These are phyloP conservation scores for Coccomyxa sp. DNA, from an alignment of 139 green algal genomes.

Conservation along the genomic window DNA sequence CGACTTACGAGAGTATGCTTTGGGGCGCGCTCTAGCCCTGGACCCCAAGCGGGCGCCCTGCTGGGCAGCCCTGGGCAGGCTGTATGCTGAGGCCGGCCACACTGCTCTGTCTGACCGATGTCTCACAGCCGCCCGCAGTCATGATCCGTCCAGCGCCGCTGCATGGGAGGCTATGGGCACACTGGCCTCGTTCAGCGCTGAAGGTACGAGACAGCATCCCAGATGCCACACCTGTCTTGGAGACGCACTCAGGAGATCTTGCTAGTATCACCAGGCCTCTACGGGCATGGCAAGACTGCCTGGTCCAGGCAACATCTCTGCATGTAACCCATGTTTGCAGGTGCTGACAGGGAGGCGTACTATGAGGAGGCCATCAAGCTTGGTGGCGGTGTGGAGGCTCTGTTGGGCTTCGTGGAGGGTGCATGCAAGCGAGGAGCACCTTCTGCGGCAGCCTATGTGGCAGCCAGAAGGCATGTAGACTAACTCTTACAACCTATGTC, in stretches of 20 bases:
- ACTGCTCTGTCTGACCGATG: constrained; percentile 34
- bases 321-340: no score
- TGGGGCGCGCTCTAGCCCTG: constrained; percentile 59
- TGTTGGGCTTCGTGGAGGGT: constrained; percentile 38
- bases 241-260: no score
- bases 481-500: no score
- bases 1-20: constrained; percentile 55
- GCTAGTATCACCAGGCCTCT: no score
- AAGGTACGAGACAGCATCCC: no score
- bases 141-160: constrained; percentile 40
- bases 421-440: no score
- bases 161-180: constrained; percentile 78
- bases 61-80: constrained; percentile 64
- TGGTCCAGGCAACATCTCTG: no score
- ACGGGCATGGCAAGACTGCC: no score
- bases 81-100: constrained; percentile 7
- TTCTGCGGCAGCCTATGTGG: no score
- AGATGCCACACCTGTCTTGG: no score
- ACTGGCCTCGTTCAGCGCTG: constrained; percentile 30
- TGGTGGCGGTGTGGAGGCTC: constrained; percentile 27
- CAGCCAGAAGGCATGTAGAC: no score
- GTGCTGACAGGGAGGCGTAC: constrained; percentile 31
- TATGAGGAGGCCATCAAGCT: constrained; percentile 54
- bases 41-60: constrained; percentile 48
- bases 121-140: constrained; percentile 48